These are phyloP conservation scores for Tremella fuciformis DNA, from an alignment of 768 basidiomycete species.

Conservation along the genomic window DNA sequence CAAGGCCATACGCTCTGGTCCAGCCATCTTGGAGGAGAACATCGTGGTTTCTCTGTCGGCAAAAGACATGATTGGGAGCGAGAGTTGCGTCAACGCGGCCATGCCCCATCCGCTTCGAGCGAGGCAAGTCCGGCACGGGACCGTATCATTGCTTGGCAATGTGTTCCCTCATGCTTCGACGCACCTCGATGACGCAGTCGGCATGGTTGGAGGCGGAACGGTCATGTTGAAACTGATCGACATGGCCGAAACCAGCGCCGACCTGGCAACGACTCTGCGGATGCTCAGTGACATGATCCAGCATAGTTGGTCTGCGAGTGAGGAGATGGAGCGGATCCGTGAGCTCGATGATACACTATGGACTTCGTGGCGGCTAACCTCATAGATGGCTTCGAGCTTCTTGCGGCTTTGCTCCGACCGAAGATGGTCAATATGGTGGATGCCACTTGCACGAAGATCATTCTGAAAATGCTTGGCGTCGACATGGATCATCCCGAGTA, in stretches of 20 bases:
- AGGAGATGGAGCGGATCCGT: constrained; percentile 89
- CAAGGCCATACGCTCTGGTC: constrained; percentile 44
- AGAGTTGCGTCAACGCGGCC: constrained; percentile 34
- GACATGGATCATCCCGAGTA: constrained; percentile 79
- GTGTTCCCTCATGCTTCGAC: constrained; percentile 19
- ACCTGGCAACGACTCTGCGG: constrained; percentile 68
- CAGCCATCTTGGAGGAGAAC: constrained; percentile 41
- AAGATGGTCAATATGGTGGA: constrained; percentile 72
- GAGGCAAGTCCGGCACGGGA: constrained; percentile 27
- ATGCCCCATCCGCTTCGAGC: constrained; percentile 36
- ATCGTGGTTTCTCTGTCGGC: constrained; percentile 39
- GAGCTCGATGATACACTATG: constrained; percentile 39
- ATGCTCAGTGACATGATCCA: constrained; percentile 73
- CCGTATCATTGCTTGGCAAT: constrained; percentile 29
- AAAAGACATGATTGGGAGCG: constrained; percentile 17
- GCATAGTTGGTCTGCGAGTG: constrained; percentile 87
- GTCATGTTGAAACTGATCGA: constrained; percentile 71
- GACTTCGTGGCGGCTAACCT: background rate
- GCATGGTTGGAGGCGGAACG: constrained; percentile 78
- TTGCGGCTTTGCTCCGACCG: constrained; percentile 67
- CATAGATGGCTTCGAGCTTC: constrained; percentile 80
- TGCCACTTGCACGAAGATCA: constrained; percentile 71
- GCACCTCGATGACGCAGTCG: constrained; percentile 69
- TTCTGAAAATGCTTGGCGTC: constrained; percentile 83
- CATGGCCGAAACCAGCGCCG: constrained; percentile 72